Base-by-base conservation (phyloP, 208 protist species). In the Leptomonas pyrrhocoris region DNA sequence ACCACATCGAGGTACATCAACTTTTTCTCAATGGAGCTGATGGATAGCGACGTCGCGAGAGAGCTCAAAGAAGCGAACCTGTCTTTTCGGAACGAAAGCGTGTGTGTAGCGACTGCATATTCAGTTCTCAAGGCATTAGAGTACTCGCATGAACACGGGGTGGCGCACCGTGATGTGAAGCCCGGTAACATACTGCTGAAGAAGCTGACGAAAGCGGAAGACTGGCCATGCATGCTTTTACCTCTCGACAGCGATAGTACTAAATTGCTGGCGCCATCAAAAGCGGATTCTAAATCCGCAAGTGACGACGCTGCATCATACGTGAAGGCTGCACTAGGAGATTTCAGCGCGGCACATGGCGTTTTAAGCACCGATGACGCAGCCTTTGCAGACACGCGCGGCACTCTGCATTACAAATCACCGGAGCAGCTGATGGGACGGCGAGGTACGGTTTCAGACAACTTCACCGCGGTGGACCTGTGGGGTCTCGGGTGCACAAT, bases 81-180 rank as follows among this genome's bases (percentile, higher is more conserved):
- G 12, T 49, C 68, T 16, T 68, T 93, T 28, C 69, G 57, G 65
- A 71, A 79, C 2, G 83, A 91, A 66, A 58, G 82, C 23, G 66
- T 84, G 21, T 75, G 65, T 54, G 31, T 71, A 12, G 77, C 69
- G 9, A 57, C 91, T 6, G 69, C 81, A 16, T 86, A 84, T 64
- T 71, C 79, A 28, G 62, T 95, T 0, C 58, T 86, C 13, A 67
- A 71, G 1, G 89, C 89, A 13, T 71, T 95, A 54, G 76, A 57
- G 28, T 71, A 88, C 57, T 46, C 93, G 56, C 89, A 95, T 62
- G 66, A 58, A n/a, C 71, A 69, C 30, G 85, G 80, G 15, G 70
- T 95, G 25, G 84, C 81, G 1, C 89, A 95, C 68, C 81, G 86
- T 36, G 89, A 95, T 43, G 83, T 95, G 56, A 95, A 95, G 73